Evolutionary conservation across 139 green algal species (phyloP).

Genomic region (Coelastrella sp.): DNA sequence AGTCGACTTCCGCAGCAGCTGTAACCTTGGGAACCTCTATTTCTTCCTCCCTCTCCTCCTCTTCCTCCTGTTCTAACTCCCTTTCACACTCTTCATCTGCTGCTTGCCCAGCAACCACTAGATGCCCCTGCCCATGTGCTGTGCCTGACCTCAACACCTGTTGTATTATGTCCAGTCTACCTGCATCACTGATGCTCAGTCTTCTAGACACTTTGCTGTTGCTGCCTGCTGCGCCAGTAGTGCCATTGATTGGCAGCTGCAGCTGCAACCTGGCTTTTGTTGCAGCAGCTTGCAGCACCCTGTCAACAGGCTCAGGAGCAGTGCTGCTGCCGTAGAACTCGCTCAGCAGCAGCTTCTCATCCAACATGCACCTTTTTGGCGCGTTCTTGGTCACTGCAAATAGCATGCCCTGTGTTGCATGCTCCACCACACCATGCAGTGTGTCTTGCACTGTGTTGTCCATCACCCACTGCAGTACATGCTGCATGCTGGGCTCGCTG

Average conservation of each 20-base stretch:
- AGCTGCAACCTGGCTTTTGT: background rate
- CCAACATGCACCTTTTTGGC: constrained; percentile 49
- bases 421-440: constrained; percentile 50
- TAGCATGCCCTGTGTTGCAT: constrained; percentile 56
- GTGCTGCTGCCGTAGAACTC: constrained; percentile 40
- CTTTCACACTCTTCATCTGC: constrained; percentile 68
- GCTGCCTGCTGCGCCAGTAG: background rate
- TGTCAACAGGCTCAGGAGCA: background rate
- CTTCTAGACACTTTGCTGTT: background rate
- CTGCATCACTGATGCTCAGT: background rate
- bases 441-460: constrained; percentile 59
- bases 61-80: constrained; percentile 68
- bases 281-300: background rate
- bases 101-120: constrained; percentile 15
- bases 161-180: background rate
- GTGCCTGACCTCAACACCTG: background rate
- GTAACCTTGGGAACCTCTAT: constrained; percentile 46
- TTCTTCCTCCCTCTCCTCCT: constrained; percentile 67
- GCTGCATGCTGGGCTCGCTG: background rate
- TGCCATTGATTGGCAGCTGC: constrained; percentile 2
- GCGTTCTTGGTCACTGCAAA: constrained; percentile 53
- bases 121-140: background rate
- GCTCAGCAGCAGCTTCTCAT: constrained; percentile 57
- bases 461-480: constrained; percentile 69
- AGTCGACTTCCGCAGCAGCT: constrained; percentile 47